Base-by-base conservation (phyloP, 192 early-diverging fungal species). In the Geranomyces michiganensis region DNA sequence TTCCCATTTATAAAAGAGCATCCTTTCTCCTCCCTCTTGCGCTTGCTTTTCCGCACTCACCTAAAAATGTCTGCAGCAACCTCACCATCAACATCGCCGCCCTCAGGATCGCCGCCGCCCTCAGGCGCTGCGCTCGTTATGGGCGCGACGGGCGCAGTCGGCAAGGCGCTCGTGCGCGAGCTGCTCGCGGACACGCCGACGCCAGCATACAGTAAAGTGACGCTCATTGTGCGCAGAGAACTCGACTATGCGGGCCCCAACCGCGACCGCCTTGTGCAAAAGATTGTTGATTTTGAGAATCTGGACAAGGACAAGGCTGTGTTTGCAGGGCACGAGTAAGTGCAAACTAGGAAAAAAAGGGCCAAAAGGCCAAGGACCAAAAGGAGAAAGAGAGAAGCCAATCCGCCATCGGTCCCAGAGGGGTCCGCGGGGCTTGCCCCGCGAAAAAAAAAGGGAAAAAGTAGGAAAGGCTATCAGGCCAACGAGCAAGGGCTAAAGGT, bases 231-330 rank as follows among this genome's bases (percentile, higher is more conserved):
- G n/a, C 78, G 90, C 51, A 73, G 84, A 30, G 66, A 72, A 33
- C 60, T 84, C 30, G 72, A 76, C 17, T 75, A 84, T 10, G 75
- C 78, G 15, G 74, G 78, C 6, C 72, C 67, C 1, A 73, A 81
- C 44, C 53, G 69, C 47, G 81, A 88, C 27, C 78, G 78, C 56
- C 56, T 88, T 58, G 84, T 89, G 33, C 89, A 92, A 74, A 84
- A 89, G 65, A 78, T 82, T 1, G 82, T 91, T 22, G 88, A 93
- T 78, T 92, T 91, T 75, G 92, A 95, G 22, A 87, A 93, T 48
- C 69, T 87, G 13, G 83, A 86, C 14, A 61, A 70, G 12, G 32
- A 58, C 62, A 41, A 41, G 36, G 36, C 36, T 41, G 68, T 56
- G 4, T 83, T 88, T 41, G 68, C 62, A 19, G 81, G 80, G n/a